Conservation (phyloP, 2,329 filamentous ascomycete species). For the Cytospora leucostoma region DNA sequence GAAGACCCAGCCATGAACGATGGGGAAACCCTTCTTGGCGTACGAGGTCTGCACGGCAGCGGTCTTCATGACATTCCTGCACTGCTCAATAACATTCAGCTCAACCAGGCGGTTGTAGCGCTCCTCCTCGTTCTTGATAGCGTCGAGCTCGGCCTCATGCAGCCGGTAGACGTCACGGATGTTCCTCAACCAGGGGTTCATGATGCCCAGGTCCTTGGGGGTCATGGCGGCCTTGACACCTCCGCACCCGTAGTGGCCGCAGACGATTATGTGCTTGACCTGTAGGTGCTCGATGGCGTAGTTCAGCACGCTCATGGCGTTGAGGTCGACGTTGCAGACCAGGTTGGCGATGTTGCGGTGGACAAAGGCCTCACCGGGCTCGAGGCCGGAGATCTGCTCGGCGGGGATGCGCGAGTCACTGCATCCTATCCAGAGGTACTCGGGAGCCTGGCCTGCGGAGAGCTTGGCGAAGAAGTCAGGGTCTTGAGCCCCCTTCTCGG, state of each 20-base stretch:
- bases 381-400: constrained; percentile 78
- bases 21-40: constrained; percentile 62
- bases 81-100: constrained; percentile 78
- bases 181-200: constrained; percentile 75
- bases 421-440: constrained; percentile 88
- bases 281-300: constrained; percentile 81
- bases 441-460: constrained; percentile 64
- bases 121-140: constrained; percentile 58
- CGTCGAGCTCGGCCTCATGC: constrained; percentile 69
- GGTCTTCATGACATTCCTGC: constrained; percentile 78
- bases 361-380: constrained; percentile 90
- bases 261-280: constrained; percentile 79
- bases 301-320: constrained; percentile 78
- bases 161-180: constrained; percentile 74
- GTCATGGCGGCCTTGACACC: constrained; percentile 76
- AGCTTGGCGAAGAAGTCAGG: constrained; percentile 67
- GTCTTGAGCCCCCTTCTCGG: constrained; percentile 57
- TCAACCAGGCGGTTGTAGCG: constrained; percentile 75
- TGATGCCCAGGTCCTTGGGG: constrained; percentile 66
- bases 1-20: constrained; percentile 76
- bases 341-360: constrained; percentile 96
- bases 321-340: constrained; percentile 77
- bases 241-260: constrained; percentile 77
- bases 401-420: constrained; percentile 90
- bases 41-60: constrained; percentile 75